Percentiles rank a stretch among this genome's conserved stretches.
phyloP scores from a whole-genome alignment of 75 land plant species.

The Larix kaempferi region DNA sequence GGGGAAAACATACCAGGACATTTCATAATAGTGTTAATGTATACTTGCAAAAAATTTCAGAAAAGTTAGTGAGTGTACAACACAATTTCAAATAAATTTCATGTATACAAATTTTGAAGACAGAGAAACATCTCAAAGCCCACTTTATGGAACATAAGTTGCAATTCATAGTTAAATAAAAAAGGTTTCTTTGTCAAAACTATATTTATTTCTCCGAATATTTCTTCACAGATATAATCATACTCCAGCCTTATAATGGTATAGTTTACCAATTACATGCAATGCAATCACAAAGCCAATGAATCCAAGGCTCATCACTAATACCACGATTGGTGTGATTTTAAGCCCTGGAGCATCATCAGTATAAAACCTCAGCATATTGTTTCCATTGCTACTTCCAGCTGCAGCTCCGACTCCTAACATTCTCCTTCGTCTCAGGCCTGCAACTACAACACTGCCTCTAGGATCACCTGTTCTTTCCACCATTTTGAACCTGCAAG shows the following conservation, averaged over 20 bases:
- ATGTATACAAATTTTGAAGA: neutral
- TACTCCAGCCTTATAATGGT: slow-evolving; percentile 13
- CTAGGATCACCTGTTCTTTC: slow-evolving; percentile 44
- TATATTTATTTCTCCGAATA: neutral
- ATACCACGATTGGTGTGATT: slow-evolving; percentile 82
- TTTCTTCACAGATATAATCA: neutral
- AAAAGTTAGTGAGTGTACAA: no score
- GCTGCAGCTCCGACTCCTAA: slow-evolving; percentile 28
- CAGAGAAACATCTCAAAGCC: neutral
- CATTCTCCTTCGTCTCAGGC: slow-evolving; percentile 41
- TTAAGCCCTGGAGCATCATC: slow-evolving; percentile 83
- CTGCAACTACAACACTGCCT: slow-evolving; percentile 61
- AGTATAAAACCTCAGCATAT: slow-evolving; percentile 91
- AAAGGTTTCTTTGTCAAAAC: neutral
- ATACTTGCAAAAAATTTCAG: no score
- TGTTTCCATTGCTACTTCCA: slow-evolving; percentile 38
- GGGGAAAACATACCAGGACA: no score
- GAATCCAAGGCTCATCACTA: slow-evolving; percentile 90
- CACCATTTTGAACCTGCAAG: slow-evolving; percentile 6
- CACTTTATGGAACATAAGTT: neutral
- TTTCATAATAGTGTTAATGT: no score
- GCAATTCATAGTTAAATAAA: neutral
- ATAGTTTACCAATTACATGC: slow-evolving; percentile 87
- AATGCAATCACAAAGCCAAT: slow-evolving; percentile 81
- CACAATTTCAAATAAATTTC: neutral